Evolutionary conservation across 352 stramenopile species (phyloP), one percentile per base, ranked within the genome.

Genomic region (Aphanomyces invadans): DNA sequence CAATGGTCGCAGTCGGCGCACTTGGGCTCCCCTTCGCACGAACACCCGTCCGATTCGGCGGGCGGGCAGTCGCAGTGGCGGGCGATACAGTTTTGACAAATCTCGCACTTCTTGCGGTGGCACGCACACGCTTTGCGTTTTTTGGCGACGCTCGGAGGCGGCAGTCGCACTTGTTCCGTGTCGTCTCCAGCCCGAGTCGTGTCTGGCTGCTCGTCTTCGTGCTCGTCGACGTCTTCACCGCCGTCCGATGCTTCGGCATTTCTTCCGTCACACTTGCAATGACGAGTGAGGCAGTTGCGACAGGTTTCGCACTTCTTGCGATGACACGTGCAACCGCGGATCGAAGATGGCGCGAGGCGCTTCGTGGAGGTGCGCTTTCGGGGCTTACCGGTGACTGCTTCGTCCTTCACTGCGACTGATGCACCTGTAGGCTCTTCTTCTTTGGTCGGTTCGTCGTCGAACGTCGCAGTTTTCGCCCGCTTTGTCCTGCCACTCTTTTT

Each of bases 281-380:
- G 49, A n/a, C 49, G 49, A n/a, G 25, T 17, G 49, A 57, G 12
- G 49, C 49, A 57, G 29, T 57, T 57, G 12, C 49, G 49, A 29
- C 49, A 57, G 4, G 25, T 57, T 57, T 57, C 49, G 23, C 49
- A 57, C 23, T 57, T 57, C 29, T 57, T 57, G 29, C 49, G 49
- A 32, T 57, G 49, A 26, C 49, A 57, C 4, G 49, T 33, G 23
- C 49, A 57, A 12, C 49, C 49, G 1, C 29, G 21, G 49, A 57
- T 57, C 29, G 49, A 57, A 21, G 49, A 57, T 39, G 49, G 49
- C 4, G 49, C 19, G 25, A 57, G 29, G 12, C 29, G 21, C 49
- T 57, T 57, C 21, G 12, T 19, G 11, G 15, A 17, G 29, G 49
- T n/a, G 25, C 49, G 49, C 49, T 57, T 57, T 5, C 49, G 49